Conservation (phyloP, 108 stramenopile species). For the Cyclostephanos invisitatus region DNA sequence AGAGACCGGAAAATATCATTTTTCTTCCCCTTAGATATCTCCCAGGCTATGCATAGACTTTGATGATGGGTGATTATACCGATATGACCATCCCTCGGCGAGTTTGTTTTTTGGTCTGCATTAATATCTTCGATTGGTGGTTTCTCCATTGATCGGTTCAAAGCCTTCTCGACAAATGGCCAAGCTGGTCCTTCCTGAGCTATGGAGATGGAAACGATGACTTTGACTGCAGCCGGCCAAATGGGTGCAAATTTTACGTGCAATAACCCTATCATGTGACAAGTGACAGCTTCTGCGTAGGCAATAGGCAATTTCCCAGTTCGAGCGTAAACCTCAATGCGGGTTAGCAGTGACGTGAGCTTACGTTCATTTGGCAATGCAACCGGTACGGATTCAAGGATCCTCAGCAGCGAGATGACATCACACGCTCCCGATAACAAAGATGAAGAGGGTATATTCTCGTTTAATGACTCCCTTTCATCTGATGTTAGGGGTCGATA, state of each 20-base stretch:
- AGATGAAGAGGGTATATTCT: constrained; percentile 3
- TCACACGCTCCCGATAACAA: constrained; percentile 57
- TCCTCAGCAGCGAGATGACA: constrained; percentile 56
- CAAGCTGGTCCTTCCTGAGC: constrained; percentile 59
- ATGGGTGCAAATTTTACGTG: constrained; percentile 81
- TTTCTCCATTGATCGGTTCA: constrained; percentile 46
- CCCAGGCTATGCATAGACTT: constrained; percentile 62
- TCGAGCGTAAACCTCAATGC: constrained; percentile 69
- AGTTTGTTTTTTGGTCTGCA: not conserved
- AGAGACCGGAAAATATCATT: constrained; percentile 47
- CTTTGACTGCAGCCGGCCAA: constrained; percentile 65
- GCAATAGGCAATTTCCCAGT: constrained; percentile 71
- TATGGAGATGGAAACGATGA: constrained; percentile 53
- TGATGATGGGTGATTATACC: constrained; percentile 42
- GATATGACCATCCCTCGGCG: constrained; percentile 6
- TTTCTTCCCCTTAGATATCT: constrained; percentile 51
- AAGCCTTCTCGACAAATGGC: constrained; percentile 60
- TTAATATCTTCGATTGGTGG: constrained; percentile 4
- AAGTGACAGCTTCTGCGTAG: constrained; percentile 75
- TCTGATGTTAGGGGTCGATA: constrained; percentile 7
- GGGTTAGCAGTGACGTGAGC: constrained; percentile 52
- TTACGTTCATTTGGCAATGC: constrained; percentile 61
- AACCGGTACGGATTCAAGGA: constrained; percentile 67
- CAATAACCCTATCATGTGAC: constrained; percentile 79
- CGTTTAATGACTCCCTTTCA: not conserved